phyloP scores from a whole-genome alignment of 2,329 filamentous ascomycete genomes.

The Chrysosporium queenslandicum region DNA sequence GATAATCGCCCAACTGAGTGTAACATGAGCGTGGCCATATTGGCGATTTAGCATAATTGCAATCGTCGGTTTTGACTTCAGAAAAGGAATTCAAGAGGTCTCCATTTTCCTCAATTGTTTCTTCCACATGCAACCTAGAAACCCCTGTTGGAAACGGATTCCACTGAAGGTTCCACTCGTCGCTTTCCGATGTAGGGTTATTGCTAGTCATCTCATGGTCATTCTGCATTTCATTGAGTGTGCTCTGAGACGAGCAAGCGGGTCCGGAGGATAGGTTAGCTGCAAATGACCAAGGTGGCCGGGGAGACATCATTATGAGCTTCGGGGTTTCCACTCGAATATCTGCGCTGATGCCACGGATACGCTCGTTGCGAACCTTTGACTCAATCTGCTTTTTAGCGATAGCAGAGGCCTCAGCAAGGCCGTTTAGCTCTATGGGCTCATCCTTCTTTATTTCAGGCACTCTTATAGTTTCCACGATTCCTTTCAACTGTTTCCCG shows the following conservation, averaged over 20 bases:
- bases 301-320: slow-evolving; percentile 36
- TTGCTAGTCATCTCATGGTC: not conserved
- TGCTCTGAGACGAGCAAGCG: not conserved
- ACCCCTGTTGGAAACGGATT: slow-evolving; percentile 7
- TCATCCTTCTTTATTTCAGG: not conserved
- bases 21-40: not conserved
- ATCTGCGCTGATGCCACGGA: slow-evolving; percentile 39
- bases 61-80: not conserved
- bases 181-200: not conserved
- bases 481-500: not conserved
- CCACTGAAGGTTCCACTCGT: slow-evolving; percentile 9
- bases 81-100: not conserved
- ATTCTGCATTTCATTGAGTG: not conserved
- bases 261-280: too few species aligned
- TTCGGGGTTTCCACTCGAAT: slow-evolving; percentile 41
- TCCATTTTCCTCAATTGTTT: not conserved
- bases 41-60: not conserved
- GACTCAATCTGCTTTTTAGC: slow-evolving; percentile 25
- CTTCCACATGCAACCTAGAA: not conserved
- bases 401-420: slow-evolving; percentile 27
- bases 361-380: slow-evolving; percentile 36
- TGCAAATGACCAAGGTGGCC: slow-evolving; percentile 46
- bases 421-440: slow-evolving; percentile 19
- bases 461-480: not conserved
- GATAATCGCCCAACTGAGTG: not conserved